These are phyloP conservation scores for Mortierella sp. DNA, from an alignment of 371 early-diverging fungal species.

Conservation along the genomic window DNA sequence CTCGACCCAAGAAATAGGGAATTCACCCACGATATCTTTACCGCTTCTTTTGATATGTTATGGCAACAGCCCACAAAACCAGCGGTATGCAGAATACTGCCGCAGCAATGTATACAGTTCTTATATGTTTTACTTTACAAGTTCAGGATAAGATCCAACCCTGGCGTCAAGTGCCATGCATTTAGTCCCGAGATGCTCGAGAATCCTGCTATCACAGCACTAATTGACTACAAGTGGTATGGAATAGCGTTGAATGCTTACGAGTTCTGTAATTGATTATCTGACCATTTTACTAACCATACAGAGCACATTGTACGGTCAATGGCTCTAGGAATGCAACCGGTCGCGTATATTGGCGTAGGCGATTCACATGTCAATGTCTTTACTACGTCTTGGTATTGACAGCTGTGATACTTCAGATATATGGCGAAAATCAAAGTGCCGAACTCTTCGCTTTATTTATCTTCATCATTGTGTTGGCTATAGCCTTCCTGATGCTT, in stretches of 20 bases:
- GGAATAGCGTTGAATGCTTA: no score
- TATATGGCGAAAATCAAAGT: constrained; percentile 3
- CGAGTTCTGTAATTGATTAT: neutral
- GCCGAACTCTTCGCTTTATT: constrained; percentile 5
- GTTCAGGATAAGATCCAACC: neutral
- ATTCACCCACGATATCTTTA: constrained; percentile 12
- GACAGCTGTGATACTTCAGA: constrained; percentile 20
- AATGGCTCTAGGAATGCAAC: constrained; percentile 17
- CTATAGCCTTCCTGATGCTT: constrained; percentile 15
- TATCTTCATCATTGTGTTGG: constrained; percentile 18
- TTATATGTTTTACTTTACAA: neutral
- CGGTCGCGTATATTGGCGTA: constrained; percentile 13
- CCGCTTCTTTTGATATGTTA: constrained; percentile 22
- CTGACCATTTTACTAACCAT: neutral
- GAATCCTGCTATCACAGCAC: constrained; percentile 34
- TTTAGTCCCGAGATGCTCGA: constrained; percentile 14
- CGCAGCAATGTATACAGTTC: neutral
- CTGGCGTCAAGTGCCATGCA: neutral
- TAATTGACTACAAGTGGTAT: constrained; percentile 45
- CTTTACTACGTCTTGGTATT: constrained; percentile 21
- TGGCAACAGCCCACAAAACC: constrained; percentile 3
- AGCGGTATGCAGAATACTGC: neutral
- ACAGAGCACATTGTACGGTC: neutral
- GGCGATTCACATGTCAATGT: constrained; percentile 26
- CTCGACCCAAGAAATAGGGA: constrained; percentile 3